Base-by-base conservation (phyloP, 2,329 filamentous ascomycete species). In the Ascocoryne sarcoides region DNA sequence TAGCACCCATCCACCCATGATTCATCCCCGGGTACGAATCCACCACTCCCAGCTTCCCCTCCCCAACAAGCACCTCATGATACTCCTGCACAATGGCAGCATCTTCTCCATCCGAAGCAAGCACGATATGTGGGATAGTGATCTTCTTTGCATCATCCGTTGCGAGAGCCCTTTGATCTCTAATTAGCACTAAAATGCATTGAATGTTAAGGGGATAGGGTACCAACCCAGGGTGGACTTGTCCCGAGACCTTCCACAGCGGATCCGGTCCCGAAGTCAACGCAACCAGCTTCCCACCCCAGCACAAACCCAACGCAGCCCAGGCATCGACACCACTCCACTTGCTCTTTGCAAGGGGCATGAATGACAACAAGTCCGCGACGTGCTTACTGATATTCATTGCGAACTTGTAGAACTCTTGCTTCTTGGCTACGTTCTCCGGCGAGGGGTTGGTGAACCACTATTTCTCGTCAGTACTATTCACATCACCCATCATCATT, bases 251-350 rank as follows among this genome's bases (percentile, higher is more conserved):
- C 14, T 40, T 49, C 26, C 52, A 55, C 3, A 32, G 46, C 8
- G 53, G 52, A 4, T 26, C 42, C 10, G 35, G 12, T 5, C 32
- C 45, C 10, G 51, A 54, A 15, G 44, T 21, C 8, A 51, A 18
- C 2, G 49, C 47, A 12, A 45, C 39, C 31, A 54, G 49, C 46
- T 58, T 57, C 26, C 54, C 55, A 37, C 54, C 55, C 52, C 52
- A 57, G 31, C 53, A 57, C 8, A 56, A 39, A 1, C 54, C 55
- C 19, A 51, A 38, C 9, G 49, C 42, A 4, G 39, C 54, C 52
- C 51, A 57, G 9, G 67, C 70, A 56, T 70, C 65, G 43, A 84
- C 66, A 19, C 62, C 60, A 0, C 71, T 65, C 55, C 72, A 72
- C 54, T 70, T 67, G 2, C 60, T 64, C 54, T 68, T 64, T 28